Conservation (phyloP, 2,329 filamentous ascomycete genomes). For the Fusarium sp. region DNA sequence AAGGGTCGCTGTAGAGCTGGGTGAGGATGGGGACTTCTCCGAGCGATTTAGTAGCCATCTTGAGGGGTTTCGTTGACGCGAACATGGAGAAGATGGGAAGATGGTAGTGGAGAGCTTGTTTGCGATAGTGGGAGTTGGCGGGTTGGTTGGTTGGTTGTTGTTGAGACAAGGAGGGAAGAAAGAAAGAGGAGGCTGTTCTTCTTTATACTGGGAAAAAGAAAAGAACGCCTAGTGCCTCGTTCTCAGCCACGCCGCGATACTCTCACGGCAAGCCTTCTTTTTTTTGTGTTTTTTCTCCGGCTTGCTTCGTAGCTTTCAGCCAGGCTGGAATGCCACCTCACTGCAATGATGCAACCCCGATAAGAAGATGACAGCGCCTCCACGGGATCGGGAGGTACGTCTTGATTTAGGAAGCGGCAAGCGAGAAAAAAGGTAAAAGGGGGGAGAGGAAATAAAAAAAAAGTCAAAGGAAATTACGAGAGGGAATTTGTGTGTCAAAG, state of each 20-base stretch:
- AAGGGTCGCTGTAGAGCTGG: slow-evolving; percentile 70
- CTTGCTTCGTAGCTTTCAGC: not conserved
- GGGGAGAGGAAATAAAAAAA: not conserved
- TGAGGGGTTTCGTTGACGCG: slow-evolving; percentile 46
- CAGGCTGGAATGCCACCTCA: not conserved
- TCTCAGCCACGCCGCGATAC: not conserved
- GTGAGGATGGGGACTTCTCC: slow-evolving; percentile 74
- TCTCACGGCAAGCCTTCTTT: not conserved
- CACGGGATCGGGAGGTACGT: not conserved
- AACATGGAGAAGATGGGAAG: slow-evolving; percentile 32
- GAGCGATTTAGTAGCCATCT: slow-evolving; percentile 52
- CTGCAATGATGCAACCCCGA: slow-evolving; percentile 4
- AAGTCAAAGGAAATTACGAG: not conserved
- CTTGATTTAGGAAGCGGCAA: not conserved
- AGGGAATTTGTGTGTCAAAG: not conserved
- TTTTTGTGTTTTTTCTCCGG: not conserved
- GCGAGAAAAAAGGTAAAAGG: not conserved
- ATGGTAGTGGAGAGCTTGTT: not conserved
- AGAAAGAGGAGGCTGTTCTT: not conserved
- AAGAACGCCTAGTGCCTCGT: not conserved
- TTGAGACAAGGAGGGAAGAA: not conserved
- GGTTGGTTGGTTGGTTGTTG: not conserved
- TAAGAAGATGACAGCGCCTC: not conserved
- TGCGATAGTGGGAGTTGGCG: not conserved
- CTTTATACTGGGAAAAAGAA: not conserved